Evolutionary conservation across 2,329 filamentous ascomycete genomes (phyloP), one percentile per base, ranked within the genome.

Genomic region (Microsporum ferrugineum): DNA sequence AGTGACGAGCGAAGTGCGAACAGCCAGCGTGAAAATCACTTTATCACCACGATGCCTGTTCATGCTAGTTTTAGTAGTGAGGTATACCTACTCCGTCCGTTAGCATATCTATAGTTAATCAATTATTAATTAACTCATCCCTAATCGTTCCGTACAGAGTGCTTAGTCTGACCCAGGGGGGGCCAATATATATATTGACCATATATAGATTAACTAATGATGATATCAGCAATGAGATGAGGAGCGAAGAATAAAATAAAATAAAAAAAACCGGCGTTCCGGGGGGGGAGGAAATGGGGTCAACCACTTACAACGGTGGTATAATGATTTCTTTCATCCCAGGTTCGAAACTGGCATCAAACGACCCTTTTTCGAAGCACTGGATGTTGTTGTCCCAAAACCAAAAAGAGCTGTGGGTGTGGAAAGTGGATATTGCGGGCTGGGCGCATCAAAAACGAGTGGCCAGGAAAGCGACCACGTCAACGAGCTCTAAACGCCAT

Each of bases 381-480:
- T 31, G 2, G 27, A n/a, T 53, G 47, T 27, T 31, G 47, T 34
- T 8, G 31, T 3, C 29, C 5, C 14, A n/a, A 33, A 29, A n/a
- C 8, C 29, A 43, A 43, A 43, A n/a, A 12, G 14, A n/a, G 39
- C 33, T 10, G 36, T 58, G 56, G 56, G 29, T 58, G 56, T 39
- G 39, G 56, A 36, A 58, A 34, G 57, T 36, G 29, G 57, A 43
- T 49, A 23, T 34, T 8, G 57, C 36, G 36, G 39, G 23, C 36
- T 45, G 57, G 57, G 57, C 39, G 23, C 31, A 47, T 47, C 47
- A 12, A 49, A 49, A 56, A 65, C 63, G 63, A 67, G 63, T 67
- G 66, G 66, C 58, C 49, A 60, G 61, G 53, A 63, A 53, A 62
- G 59, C 65, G 58, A 65, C 66, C 66, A 67, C 66, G 66, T 55